Base-by-base conservation (phyloP, 306 rosid species). In the Gleditsia sinensis region DNA sequence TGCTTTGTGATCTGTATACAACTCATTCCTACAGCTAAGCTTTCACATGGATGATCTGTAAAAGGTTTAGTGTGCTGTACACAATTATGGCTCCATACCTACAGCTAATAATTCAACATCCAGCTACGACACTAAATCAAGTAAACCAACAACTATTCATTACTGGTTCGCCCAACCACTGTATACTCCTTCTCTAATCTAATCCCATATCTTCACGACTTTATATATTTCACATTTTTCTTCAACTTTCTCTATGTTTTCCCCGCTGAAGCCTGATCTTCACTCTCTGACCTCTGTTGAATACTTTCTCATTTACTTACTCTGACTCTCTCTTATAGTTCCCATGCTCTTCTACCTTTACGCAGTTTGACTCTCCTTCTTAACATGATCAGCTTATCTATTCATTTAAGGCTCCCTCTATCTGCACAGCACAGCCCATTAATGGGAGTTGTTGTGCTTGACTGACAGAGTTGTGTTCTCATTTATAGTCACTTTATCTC, bases 131-230 rank as follows among this genome's bases (percentile, higher is more conserved):
- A 88, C 89, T 81, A 56, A 2, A 59, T 13, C 36, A 75, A 74
- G 85, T 71, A 88, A 84, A 84, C 62, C 85, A 81, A 51, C 81
- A 46, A 54, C 57, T 53, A 72, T 75, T 80, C 85, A 85, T 66
- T 57, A 34, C 53, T 53, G 72, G 25, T 24, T 80, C 85, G 79
- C 75, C 86, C 92, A 92, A 89, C 93, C 36, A 88, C 92, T 86
- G 87, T 80, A 78, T 78, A 86, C 74, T 42, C 53, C 37, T 53
- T 67, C 53, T 75, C 78, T 21, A 13, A 9, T 53, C 83, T 76
- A 82, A 75, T 37, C 77, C 78, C 82, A 69, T 75, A 80, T 84
- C 86, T 80, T 60, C 60, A 64, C 75, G 72, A 73, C 51, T 72
- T 37, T 37, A 4, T 37, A 62, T 9, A 25, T 5, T 0, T 17